A percentile compares a stretch with the other conserved stretches of the same genome.
Evolutionary conservation across 1,139 yeast genomes (phyloP).

Genomic region (Suhomyces maxii): DNA sequence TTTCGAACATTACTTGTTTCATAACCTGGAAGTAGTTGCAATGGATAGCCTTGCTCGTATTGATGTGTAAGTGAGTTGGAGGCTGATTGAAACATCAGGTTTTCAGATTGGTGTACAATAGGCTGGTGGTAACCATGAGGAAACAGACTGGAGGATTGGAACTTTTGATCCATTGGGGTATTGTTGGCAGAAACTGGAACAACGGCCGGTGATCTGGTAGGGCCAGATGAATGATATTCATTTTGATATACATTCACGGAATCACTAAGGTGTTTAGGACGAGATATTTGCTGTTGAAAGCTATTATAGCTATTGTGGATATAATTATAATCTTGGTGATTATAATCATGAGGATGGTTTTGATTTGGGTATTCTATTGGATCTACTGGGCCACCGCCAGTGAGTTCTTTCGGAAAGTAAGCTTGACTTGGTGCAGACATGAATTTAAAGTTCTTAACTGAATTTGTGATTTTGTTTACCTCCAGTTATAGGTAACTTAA

Average conservation of each 20-base stretch:
- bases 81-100: not conserved
- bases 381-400: not conserved
- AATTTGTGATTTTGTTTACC: not conserved
- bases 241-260: not conserved
- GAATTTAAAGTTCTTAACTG: no score
- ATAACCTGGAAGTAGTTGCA: not conserved
- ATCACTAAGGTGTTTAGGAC: not conserved
- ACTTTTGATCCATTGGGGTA: not conserved
- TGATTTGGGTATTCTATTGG: not conserved
- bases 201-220: not conserved
- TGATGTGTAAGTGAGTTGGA: not conserved
- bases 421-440: constrained; percentile 2
- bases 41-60: not conserved
- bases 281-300: not conserved
- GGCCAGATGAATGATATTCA: not conserved
- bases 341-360: not conserved
- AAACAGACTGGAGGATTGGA: not conserved
- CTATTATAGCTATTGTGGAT: not conserved
- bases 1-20: not conserved
- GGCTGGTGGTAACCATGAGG: not conserved
- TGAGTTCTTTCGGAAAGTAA: not conserved
- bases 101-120: not conserved
- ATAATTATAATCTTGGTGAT: not conserved
- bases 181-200: not conserved
- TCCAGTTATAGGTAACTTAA: no score